Evolutionary conservation across 176 grass and related monocot species (phyloP).

Genomic region (Oryza brachyantha): DNA sequence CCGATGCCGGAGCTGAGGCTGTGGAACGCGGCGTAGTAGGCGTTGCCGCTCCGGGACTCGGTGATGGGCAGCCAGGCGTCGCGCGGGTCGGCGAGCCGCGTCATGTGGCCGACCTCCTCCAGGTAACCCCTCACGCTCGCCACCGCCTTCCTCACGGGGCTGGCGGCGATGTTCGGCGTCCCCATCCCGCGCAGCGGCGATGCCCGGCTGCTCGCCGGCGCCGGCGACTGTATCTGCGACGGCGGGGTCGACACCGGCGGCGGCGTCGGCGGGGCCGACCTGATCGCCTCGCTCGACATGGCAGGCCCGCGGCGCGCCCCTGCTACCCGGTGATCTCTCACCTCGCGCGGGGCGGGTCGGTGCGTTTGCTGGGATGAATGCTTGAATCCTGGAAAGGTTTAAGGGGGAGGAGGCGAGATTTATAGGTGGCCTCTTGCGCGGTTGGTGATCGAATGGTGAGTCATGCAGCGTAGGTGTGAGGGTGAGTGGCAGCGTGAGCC

Average conservation of each 20-base stretch:
- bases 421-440: constrained; percentile 45
- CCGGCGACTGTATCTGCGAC: constrained; percentile 62
- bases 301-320: no score
- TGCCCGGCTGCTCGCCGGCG: constrained; percentile 24
- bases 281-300: constrained; percentile 52
- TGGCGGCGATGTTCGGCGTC: constrained; percentile 51
- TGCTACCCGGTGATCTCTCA: background rate
- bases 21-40: constrained; percentile 97
- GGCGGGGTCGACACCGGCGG: constrained; percentile 56
- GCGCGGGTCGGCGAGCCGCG: constrained; percentile 58
- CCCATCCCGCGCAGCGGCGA: constrained; percentile 57
- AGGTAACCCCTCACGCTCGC: constrained; percentile 57
- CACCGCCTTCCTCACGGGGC: constrained; percentile 66
- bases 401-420: background rate
- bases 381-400: background rate
- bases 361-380: background rate
- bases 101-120: constrained; percentile 76
- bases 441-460: constrained; percentile 43
- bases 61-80: constrained; percentile 99
- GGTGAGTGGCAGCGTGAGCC: background rate
- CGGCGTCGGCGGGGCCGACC: constrained; percentile 56
- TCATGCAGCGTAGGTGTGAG: constrained; percentile 6
- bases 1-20: constrained; percentile 93
- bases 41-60: constrained; percentile 87
- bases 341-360: background rate